Percentiles rank a stretch among this genome's conserved stretches.
phyloP scores from a whole-genome alignment of 768 basidiomycete genomes.

The Candolleomyces efflorescens region DNA sequence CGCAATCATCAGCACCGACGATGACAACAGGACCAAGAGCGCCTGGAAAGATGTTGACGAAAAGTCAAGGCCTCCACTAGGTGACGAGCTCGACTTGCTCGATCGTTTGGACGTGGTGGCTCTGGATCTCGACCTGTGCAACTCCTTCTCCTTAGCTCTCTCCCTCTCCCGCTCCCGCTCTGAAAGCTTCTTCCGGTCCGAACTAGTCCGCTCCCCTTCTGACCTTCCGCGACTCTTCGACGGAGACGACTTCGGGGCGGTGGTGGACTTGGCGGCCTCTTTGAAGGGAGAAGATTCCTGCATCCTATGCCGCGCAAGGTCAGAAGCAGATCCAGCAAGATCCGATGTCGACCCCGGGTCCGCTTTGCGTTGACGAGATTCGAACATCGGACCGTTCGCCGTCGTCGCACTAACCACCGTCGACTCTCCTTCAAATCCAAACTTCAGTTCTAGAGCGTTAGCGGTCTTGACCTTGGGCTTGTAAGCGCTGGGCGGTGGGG shows the following conservation, averaged over 20 bases:
- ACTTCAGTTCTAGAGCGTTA: not conserved
- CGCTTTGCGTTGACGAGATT: too few species aligned
- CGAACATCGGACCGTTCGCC: not conserved
- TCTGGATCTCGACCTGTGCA: not conserved
- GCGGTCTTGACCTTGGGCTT: not conserved
- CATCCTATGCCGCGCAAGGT: not conserved
- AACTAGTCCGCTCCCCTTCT: not conserved
- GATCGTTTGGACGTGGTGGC: not conserved
- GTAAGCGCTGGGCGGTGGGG: not conserved
- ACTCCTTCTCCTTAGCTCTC: not conserved
- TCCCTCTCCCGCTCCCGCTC: not conserved
- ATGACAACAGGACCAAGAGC: not conserved
- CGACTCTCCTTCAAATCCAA: not conserved
- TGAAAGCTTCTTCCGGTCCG: not conserved
- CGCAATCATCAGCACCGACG: conserved; percentile 4
- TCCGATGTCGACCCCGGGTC: not conserved
- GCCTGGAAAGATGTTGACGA: conserved; percentile 7
- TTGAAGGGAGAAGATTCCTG: not conserved
- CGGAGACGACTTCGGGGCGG: not conserved
- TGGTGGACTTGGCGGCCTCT: too few species aligned
- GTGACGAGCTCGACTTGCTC: not conserved
- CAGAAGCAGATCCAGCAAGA: not conserved
- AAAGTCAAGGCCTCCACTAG: not conserved
- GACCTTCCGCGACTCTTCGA: not conserved
- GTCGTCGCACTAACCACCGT: not conserved